These are phyloP conservation scores for Eucalyptus marginata DNA, from an alignment of 345 rosid genomes.

Conservation along the genomic window DNA sequence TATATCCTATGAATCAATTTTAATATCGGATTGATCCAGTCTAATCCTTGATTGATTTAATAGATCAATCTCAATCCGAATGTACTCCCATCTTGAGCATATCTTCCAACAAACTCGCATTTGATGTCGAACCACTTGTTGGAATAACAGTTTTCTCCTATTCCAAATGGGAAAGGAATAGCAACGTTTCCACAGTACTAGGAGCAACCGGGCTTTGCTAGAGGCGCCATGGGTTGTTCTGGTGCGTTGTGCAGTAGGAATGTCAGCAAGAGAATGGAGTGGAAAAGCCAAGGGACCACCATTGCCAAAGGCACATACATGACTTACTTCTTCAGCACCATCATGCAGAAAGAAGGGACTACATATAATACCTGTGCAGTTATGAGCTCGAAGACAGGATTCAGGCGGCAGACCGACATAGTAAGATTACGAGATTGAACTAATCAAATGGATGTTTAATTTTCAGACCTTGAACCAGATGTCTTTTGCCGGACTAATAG, in stretches of 20 bases:
- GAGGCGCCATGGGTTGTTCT: background rate
- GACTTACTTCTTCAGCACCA: background rate
- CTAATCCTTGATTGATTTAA: too few relatives aligned
- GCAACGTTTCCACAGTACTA: background rate
- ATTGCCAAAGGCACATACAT: background rate
- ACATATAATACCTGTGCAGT: background rate
- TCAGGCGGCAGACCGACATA: background rate
- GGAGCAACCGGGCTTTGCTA: background rate
- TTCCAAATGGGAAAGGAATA: background rate
- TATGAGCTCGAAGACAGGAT: background rate
- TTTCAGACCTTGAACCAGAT: background rate
- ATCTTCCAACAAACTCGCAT: background rate
- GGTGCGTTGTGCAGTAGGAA: background rate
- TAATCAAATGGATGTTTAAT: background rate
- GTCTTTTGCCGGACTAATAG: background rate
- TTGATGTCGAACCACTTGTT: background rate
- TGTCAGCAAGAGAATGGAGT: background rate
- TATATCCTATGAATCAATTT: too few relatives aligned
- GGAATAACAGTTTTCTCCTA: background rate
- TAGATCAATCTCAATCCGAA: too few relatives aligned
- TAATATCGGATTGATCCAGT: too few relatives aligned
- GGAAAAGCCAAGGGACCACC: background rate
- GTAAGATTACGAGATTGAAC: background rate
- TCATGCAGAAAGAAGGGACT: background rate
- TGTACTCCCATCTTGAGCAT: rapidly evolving